Percentiles rank a stretch among this genome's conserved stretches.
Conservation (phyloP, 257 asterid genomes). For the Euphrasia confusa region DNA sequence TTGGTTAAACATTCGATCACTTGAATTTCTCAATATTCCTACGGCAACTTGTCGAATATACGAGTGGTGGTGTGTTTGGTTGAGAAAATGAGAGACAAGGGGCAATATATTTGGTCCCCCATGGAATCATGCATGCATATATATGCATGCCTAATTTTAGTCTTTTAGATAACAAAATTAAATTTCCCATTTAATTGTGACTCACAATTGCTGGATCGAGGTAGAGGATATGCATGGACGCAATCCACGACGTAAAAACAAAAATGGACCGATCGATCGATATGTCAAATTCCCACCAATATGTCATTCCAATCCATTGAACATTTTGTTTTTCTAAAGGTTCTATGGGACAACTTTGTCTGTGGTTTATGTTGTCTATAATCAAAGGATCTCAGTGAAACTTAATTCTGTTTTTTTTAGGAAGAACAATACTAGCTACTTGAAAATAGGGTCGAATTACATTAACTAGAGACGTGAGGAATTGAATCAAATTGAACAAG, state of each 20-base stretch:
- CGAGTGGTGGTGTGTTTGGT: conserved; percentile 7
- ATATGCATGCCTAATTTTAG: background rate
- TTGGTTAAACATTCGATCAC: too few relatives aligned
- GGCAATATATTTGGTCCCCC: conserved; percentile 21
- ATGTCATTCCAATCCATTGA: conserved; percentile 18
- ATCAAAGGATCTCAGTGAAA: too few relatives aligned
- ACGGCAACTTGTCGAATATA: too few relatives aligned
- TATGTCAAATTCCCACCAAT: conserved; percentile 13
- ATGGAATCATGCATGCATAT: background rate
- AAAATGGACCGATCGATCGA: conserved; percentile 20
- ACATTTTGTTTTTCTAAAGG: background rate
- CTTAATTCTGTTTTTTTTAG: too few relatives aligned
- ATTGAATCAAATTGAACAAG: too few relatives aligned
- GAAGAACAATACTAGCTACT: too few relatives aligned
- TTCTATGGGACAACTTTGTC: conserved; percentile 39
- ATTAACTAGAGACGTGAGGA: too few relatives aligned
- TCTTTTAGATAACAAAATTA: background rate
- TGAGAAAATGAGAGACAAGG: conserved; percentile 25
- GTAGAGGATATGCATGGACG: background rate
- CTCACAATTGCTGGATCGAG: conserved; percentile 12
- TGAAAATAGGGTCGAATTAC: too few relatives aligned
- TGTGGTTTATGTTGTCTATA: background rate
- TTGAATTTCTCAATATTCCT: too few relatives aligned
- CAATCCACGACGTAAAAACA: conserved; percentile 19
- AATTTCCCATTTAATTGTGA: conserved; percentile 10